Base-by-base conservation (phyloP, 768 basidiomycete species). In the Mycena olivaceomarginata region DNA sequence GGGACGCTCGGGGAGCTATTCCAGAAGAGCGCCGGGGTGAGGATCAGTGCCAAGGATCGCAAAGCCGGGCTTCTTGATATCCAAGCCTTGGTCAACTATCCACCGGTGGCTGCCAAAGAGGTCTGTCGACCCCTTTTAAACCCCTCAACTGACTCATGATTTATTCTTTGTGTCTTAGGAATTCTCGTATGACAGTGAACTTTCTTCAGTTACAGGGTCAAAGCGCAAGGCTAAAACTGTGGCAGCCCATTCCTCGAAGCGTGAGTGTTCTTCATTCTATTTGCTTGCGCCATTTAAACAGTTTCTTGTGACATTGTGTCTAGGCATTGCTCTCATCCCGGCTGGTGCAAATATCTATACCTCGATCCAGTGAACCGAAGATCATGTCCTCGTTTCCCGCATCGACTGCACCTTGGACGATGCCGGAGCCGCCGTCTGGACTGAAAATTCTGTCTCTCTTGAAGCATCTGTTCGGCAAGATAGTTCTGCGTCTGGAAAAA, bases 31-130 rank as follows among this genome's bases (percentile, higher is more conserved):
- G 60, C 41, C 2, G 68, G 68, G 2, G 39, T 70, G 2, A 31
- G 40, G 1, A 41, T 70, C 12, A 45, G 41, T 41, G 16, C 12
- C 0, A 60, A 60, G 20, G 68, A 70, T 31, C 68, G 68, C 40
- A 59, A 43, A 20, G 46, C 22, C n/a, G 4, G 40, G 22, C 40
- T 70, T 45, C 68, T 70, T 1, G 68, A 70, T 46, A 11, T 70
- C 13, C 41, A 70, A 12, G 68, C 56, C 0, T 4, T 70, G 15
- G 68, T 70, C 13, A 12, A 70, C 12, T 70, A 59, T 70, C 41
- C 56, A 4, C 68, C 66, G 4, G 22, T 31, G 1, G 9, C n/a
- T 20, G 15, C 11, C 5, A 53, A 53, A 15, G 8, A 67, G 66
- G 66, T 43, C 56, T 57, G 20, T 57, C 22, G 8, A 10, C 25